Conservation (phyloP, 345 rosid species). For the Salix dunnii region DNA sequence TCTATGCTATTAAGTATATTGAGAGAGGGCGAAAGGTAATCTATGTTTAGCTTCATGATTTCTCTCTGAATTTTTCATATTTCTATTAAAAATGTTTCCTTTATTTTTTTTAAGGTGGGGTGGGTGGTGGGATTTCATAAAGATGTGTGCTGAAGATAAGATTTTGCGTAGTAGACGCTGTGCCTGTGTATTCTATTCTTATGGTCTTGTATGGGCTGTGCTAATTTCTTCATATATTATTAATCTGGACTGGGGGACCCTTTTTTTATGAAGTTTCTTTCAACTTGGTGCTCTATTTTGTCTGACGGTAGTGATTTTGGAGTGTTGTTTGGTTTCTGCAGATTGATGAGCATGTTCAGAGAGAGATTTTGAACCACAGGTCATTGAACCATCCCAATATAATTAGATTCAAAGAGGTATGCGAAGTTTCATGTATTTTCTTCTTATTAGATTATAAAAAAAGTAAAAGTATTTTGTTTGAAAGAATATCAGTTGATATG, state of each 20-base stretch:
- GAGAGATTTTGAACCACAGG: conserved; percentile 29
- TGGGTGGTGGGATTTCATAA: background rate
- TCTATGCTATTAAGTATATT: conserved; percentile 27
- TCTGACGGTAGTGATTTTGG: background rate
- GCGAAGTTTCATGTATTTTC: background rate
- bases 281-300: background rate
- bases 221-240: background rate
- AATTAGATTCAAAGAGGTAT: conserved; percentile 27
- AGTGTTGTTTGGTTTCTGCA: background rate
- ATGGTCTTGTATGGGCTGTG: background rate
- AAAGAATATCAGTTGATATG: background rate
- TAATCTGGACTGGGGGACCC: background rate
- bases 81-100: background rate
- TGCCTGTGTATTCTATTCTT: background rate
- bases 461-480: background rate
- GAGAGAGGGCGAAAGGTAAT: conserved; percentile 26
- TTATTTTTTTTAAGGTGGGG: background rate
- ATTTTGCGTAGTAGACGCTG: background rate
- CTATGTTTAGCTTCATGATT: background rate
- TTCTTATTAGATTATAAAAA: background rate
- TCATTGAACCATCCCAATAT: conserved; percentile 26
- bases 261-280: background rate
- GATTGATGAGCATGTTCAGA: conserved; percentile 29
- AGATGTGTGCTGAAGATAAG: background rate
- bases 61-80: background rate